Conservation (phyloP, 352 stramenopile genomes). For the Globisporangium megalacanthum region DNA sequence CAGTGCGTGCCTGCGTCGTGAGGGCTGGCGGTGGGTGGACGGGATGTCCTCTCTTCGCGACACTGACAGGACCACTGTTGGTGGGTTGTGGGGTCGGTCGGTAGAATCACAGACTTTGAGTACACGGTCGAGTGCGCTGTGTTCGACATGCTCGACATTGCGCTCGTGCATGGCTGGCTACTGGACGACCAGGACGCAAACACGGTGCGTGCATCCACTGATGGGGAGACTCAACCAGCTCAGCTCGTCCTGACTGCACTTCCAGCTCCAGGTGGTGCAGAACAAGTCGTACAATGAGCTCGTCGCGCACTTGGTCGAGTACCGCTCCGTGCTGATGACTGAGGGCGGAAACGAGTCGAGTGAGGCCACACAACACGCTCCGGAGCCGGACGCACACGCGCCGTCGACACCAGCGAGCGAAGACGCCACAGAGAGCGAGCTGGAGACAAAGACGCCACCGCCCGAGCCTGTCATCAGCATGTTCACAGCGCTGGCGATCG, state of each 20-base stretch:
- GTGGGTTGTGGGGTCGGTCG: neutral
- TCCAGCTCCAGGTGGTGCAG: constrained; percentile 66
- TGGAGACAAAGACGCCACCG: constrained; percentile 9
- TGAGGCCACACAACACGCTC: neutral
- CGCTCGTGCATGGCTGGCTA: constrained; percentile 97
- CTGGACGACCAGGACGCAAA: constrained; percentile 88
- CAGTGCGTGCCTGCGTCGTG: constrained; percentile 29
- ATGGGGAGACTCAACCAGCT: neutral
- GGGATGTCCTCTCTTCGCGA: neutral
- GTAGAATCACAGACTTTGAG: constrained; percentile 89
- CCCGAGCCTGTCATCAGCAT: constrained; percentile 7
- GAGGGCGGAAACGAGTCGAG: constrained; percentile 27
- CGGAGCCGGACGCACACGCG: neutral
- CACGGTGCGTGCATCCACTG: constrained; percentile 34
- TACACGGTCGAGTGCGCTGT: constrained; percentile 93
- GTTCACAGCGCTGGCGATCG: constrained; percentile 39
- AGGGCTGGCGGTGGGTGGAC: neutral
- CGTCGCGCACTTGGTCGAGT: constrained; percentile 92
- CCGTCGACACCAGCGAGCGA: constrained; percentile 10
- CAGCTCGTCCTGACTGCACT: neutral
- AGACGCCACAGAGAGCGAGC: neutral
- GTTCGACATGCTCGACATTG: constrained; percentile 96
- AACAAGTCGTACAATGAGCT: constrained; percentile 98
- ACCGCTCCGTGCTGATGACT: constrained; percentile 64
- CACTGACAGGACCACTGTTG: constrained; percentile 7